Percentiles rank a stretch among this genome's conserved stretches.
Evolutionary conservation across 495 filamentous ascomycete species (phyloP).

Genomic region (Bombardia bombarda): DNA sequence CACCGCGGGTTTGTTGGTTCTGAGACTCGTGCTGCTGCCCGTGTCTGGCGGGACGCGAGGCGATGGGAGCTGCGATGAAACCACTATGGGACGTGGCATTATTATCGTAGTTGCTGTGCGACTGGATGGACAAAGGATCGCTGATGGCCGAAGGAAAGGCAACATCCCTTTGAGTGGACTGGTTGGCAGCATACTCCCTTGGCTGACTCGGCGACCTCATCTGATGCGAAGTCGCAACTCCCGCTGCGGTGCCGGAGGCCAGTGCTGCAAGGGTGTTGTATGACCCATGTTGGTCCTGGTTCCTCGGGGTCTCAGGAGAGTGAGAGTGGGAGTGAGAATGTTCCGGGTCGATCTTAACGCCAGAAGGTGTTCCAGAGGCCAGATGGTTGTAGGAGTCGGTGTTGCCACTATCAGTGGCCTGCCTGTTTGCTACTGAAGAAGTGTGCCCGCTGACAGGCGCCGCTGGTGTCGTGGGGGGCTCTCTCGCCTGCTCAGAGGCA

Average conservation of each 20-base stretch:
- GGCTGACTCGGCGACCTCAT: not conserved
- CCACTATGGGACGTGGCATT: not conserved
- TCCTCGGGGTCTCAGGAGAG: not conserved
- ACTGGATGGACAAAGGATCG: not conserved
- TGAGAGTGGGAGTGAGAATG: not conserved
- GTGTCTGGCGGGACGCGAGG: not conserved
- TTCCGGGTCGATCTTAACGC: conserved; percentile 13
- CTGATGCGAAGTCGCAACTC: not conserved
- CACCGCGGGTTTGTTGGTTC: not conserved
- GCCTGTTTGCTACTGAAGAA: too few relatives aligned
- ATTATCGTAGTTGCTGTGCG: not conserved
- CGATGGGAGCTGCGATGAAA: not conserved
- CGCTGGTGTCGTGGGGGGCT: conserved; percentile 9
- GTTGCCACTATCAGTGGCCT: conserved; percentile 8
- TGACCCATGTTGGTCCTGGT: not conserved
- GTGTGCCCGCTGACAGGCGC: not conserved
- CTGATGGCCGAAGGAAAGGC: too few relatives aligned
- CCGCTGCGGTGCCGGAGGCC: conserved; percentile 1
- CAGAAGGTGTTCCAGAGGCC: conserved; percentile 18
- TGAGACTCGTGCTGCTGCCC: not conserved
- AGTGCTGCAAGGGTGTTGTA: too few relatives aligned
- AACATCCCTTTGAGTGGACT: too few relatives aligned
- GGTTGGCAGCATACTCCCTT: not conserved
- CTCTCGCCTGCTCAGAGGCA: conserved; percentile 15
- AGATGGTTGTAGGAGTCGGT: conserved; percentile 19